These are phyloP conservation scores for Bonia amplexicaulis DNA, from an alignment of 176 grass and related monocot species.

Conservation along the genomic window DNA sequence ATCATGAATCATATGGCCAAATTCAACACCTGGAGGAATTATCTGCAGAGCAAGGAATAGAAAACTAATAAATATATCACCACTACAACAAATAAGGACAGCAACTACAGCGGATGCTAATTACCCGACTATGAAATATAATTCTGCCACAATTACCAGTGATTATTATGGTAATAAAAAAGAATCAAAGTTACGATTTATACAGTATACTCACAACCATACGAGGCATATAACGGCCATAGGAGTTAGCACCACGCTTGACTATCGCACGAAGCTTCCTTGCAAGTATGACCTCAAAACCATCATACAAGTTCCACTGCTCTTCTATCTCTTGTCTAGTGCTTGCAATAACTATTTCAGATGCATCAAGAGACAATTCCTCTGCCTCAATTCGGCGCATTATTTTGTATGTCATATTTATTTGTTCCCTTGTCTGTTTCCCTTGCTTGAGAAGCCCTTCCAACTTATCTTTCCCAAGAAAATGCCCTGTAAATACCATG, in stretches of 20 bases:
- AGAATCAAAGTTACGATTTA: constrained; percentile 2
- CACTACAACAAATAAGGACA: constrained; percentile 15
- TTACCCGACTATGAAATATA: constrained; percentile 10
- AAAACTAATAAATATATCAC: constrained; percentile 24
- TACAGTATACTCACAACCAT: constrained; percentile 70
- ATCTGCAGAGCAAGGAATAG: constrained; percentile 43
- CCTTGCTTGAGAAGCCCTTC: constrained; percentile 83
- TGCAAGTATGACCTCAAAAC: constrained; percentile 79
- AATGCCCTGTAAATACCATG: constrained; percentile 84
- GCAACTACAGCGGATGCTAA: constrained; percentile 3
- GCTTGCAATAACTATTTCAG: constrained; percentile 80
- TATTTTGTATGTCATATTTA: constrained; percentile 78
- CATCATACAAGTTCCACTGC: constrained; percentile 84
- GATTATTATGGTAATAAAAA: constrained; percentile 13
- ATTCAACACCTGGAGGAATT: constrained; percentile 85
- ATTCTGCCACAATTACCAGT: neutral
- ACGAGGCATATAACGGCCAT: constrained; percentile 78
- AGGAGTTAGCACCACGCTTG: constrained; percentile 64
- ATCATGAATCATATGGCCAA: constrained; percentile 61
- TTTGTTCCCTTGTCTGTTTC: constrained; percentile 72
- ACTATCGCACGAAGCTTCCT: constrained; percentile 58
- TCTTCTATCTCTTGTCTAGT: constrained; percentile 86
- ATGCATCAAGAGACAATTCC: constrained; percentile 71
- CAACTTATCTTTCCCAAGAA: constrained; percentile 81
- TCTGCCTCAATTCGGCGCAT: constrained; percentile 81